phyloP scores from a whole-genome alignment of 495 filamentous ascomycete genomes.

The Mytilinidion resinicola region DNA sequence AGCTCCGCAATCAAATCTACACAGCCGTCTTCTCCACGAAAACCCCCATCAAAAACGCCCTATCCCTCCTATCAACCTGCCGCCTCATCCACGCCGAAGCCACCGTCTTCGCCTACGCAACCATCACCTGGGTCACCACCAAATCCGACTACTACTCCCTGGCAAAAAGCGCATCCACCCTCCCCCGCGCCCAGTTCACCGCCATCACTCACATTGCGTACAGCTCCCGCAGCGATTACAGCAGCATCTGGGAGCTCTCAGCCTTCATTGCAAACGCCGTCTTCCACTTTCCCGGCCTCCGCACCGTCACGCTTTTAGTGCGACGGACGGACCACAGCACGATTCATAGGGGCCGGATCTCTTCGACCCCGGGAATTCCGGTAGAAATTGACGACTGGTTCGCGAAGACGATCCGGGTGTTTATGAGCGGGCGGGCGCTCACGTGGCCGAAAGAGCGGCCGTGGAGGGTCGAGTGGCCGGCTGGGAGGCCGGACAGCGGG shows the following conservation, averaged over 20 bases:
- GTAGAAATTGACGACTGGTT: neutral
- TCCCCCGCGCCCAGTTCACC: neutral
- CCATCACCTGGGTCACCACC: neutral
- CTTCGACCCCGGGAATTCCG: neutral
- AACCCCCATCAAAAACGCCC: neutral
- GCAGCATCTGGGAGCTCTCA: neutral
- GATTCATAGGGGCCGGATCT: neutral
- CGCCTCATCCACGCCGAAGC: neutral
- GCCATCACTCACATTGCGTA: neutral
- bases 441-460: neutral
- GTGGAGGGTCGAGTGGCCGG: neutral
- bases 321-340: neutral
- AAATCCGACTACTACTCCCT: neutral
- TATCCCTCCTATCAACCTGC: neutral
- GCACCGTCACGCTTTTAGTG: neutral
- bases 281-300: neutral
- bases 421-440: neutral
- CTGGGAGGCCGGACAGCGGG: neutral
- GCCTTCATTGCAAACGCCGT: neutral
- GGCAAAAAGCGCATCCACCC: neutral
- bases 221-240: neutral
- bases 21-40: neutral
- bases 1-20: conserved; percentile 1
- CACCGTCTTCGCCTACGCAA: neutral
- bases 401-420: neutral